Evolutionary conservation across 2,329 filamentous ascomycete species (phyloP).

Genomic region (Colletotrichum eremochloae): DNA sequence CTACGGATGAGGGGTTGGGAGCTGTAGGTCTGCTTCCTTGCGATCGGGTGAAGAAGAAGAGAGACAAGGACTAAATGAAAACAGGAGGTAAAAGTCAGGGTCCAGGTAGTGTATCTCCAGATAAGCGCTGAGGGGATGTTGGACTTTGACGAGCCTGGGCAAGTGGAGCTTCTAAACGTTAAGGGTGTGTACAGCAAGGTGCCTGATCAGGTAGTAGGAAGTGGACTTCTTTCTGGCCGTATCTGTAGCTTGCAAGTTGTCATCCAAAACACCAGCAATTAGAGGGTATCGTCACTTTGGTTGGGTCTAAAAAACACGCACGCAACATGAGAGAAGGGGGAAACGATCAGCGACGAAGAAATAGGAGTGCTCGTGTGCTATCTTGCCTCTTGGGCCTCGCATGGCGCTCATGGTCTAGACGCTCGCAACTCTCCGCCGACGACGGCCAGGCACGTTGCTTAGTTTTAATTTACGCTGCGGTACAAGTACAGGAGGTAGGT

Average conservation of each 20-base stretch:
- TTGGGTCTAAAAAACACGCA: not conserved
- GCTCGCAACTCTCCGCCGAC: constrained; percentile 15
- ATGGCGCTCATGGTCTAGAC: constrained; percentile 22
- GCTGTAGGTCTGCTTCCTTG: constrained; percentile 13
- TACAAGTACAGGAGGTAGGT: not conserved
- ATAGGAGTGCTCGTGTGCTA: constrained; percentile 34
- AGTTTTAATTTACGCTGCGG: not conserved
- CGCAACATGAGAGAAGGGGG: not conserved
- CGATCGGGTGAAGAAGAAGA: constrained; percentile 21
- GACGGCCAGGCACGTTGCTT: not conserved
- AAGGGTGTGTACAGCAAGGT: constrained; percentile 25
- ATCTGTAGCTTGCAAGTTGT: not conserved
- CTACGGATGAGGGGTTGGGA: constrained; percentile 19
- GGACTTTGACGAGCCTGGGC: constrained; percentile 36
- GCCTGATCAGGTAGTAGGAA: constrained; percentile 18
- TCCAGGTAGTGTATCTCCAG: constrained; percentile 29
- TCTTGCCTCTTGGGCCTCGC: constrained; percentile 26
- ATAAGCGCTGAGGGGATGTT: constrained; percentile 41
- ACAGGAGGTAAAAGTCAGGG: constrained; percentile 33
- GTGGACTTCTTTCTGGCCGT: not conserved
- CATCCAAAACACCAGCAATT: not conserved
- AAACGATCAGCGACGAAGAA: not conserved
- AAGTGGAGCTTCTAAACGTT: constrained; percentile 17
- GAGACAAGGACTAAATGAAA: constrained; percentile 23
- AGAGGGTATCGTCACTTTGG: not conserved